Percentiles rank a stretch among this genome's conserved stretches.
phyloP scores from a whole-genome alignment of 78 protist species.

The Dictyostelium brefeldianum region DNA sequence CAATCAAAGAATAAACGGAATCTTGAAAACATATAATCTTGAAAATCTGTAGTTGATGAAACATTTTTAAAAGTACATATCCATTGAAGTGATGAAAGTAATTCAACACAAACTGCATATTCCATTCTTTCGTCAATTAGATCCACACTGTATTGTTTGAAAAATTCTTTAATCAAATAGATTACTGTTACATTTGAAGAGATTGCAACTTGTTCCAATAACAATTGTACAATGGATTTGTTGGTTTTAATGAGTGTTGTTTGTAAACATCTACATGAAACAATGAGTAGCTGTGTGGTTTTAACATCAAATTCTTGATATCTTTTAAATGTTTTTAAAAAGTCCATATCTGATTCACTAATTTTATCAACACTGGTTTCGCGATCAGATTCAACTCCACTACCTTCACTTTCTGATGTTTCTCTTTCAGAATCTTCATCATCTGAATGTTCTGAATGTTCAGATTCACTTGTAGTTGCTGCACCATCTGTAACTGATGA shows the following conservation, averaged over 20 bases:
- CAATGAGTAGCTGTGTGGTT: too few relatives aligned
- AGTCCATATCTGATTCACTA: neutral
- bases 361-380: neutral
- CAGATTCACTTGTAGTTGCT: neutral
- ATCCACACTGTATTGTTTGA: neutral
- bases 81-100: neutral
- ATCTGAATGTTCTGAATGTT: neutral
- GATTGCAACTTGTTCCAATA: conserved; percentile 4
- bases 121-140: too few relatives aligned
- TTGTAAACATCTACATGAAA: neutral
- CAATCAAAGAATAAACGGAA: neutral
- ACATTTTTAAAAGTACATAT: neutral
- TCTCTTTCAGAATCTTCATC: conserved; percentile 35
- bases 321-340: neutral
- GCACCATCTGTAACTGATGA: neutral
- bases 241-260: neutral
- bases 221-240: too few relatives aligned
- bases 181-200: neutral
- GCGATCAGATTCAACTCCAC: neutral
- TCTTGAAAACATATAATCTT: conserved; percentile 25
- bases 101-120: too few relatives aligned
- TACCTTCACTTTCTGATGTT: neutral
- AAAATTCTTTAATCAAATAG: neutral
- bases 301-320: neutral
- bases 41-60: neutral